Conservation (phyloP, 2,329 filamentous ascomycete species). For the Zarea fungicola region DNA sequence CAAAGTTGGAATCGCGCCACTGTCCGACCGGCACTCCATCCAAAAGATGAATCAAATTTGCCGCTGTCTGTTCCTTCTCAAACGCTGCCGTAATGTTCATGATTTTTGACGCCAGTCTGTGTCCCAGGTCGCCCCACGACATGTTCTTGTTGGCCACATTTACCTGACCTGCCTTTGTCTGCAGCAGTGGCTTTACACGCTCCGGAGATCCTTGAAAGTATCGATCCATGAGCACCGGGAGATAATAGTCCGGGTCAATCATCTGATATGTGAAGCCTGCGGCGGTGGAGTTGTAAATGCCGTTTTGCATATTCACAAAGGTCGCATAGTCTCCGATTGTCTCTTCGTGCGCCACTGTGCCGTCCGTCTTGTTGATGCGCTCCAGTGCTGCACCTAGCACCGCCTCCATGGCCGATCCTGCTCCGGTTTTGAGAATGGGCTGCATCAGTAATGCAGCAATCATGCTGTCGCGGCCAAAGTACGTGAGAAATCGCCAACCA, state of each 20-base stretch:
- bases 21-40: slow-evolving; percentile 50
- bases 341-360: slow-evolving; percentile 60
- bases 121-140: slow-evolving; percentile 47
- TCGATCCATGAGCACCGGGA: slow-evolving; percentile 51
- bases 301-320: slow-evolving; percentile 50
- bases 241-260: slow-evolving; percentile 59
- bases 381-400: slow-evolving; percentile 57
- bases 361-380: slow-evolving; percentile 54
- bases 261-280: slow-evolving; percentile 55
- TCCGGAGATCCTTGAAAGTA: slow-evolving; percentile 46
- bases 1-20: slow-evolving; percentile 58
- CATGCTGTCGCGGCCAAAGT: slow-evolving; percentile 62
- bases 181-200: slow-evolving; percentile 32
- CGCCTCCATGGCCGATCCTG: slow-evolving; percentile 53
- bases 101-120: slow-evolving; percentile 52
- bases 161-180: slow-evolving; percentile 39
- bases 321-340: slow-evolving; percentile 62
- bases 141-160: slow-evolving; percentile 46
- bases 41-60: slow-evolving; percentile 55
- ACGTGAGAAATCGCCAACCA: slow-evolving; percentile 61
- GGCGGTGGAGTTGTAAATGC: slow-evolving; percentile 42
- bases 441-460: slow-evolving; percentile 55
- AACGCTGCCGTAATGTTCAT: slow-evolving; percentile 52
- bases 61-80: slow-evolving; percentile 41
- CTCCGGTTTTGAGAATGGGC: slow-evolving; percentile 50